These are phyloP conservation scores for Sarocladium brachiariae DNA, from an alignment of 2,329 filamentous ascomycete genomes.

Conservation along the genomic window DNA sequence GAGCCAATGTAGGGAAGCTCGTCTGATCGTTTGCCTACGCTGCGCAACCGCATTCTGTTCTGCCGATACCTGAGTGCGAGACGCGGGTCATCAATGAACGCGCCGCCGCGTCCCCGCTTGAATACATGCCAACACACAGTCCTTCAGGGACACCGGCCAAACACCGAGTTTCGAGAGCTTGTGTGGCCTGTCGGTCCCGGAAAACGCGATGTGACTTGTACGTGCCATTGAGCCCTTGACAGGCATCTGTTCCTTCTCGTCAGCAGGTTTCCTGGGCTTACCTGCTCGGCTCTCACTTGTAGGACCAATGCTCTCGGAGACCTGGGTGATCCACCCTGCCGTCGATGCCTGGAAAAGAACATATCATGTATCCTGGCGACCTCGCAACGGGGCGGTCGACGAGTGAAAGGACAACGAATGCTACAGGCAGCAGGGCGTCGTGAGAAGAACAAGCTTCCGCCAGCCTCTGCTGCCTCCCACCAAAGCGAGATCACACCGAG, in stretches of 20 bases:
- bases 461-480: background rate
- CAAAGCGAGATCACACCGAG: background rate
- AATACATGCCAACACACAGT: conserved; percentile 10
- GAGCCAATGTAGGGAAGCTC: no score
- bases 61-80: no score
- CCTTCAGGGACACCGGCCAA: conserved; percentile 12
- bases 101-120: background rate
- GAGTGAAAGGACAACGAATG: conserved; percentile 20
- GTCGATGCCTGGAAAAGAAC: conserved; percentile 29
- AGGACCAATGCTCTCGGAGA: conserved; percentile 16
- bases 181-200: conserved; percentile 24
- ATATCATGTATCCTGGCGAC: conserved; percentile 33
- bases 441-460: background rate
- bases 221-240: conserved; percentile 11
- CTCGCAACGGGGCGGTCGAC: conserved; percentile 30
- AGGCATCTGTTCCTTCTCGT: background rate
- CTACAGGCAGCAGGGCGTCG: conserved; percentile 9
- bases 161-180: conserved; percentile 25
- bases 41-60: no score
- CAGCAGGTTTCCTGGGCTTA: background rate
- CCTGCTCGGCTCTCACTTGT: no score
- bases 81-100: no score
- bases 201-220: conserved; percentile 27
- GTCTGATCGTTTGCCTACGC: no score
- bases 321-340: conserved; percentile 30